Percentiles rank a stretch among this genome's conserved stretches.
Conservation (phyloP, 768 basidiomycete genomes). For the Xerocomus potaroensis region DNA sequence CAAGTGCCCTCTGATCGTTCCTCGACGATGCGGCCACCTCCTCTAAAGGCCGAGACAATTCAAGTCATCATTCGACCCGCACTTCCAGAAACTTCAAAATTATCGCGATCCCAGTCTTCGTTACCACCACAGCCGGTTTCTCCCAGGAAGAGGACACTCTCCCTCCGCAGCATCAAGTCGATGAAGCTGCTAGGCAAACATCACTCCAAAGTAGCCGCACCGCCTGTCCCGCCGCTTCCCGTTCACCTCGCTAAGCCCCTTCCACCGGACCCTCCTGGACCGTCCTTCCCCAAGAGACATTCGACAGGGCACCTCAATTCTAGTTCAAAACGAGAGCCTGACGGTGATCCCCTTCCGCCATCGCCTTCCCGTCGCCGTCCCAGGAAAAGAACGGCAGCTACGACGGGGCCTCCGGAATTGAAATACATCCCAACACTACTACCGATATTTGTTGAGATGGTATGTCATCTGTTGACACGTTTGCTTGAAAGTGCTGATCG, state of each 20-base stretch:
- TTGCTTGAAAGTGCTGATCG: constrained; percentile 3
- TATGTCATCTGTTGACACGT: constrained; percentile 33
- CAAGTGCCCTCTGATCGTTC: neutral
- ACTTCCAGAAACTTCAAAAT: neutral
- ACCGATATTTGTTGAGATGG: constrained; percentile 91
- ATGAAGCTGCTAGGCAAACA: constrained; percentile 30
- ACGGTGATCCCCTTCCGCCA: neutral
- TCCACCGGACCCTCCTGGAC: constrained; percentile 31
- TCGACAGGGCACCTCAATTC: constrained; percentile 13
- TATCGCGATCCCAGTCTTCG: constrained; percentile 6
- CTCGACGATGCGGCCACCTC: constrained; percentile 1
- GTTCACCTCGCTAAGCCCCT: constrained; percentile 38
- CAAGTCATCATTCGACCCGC: neutral
- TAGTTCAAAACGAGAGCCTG: neutral
- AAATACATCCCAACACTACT: constrained; percentile 74
- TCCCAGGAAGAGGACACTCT: constrained; percentile 34
- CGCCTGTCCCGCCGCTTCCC: constrained; percentile 39
- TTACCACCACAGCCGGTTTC: constrained; percentile 1
- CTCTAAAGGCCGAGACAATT: constrained; percentile 1
- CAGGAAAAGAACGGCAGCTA: constrained; percentile 40
- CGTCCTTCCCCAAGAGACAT: constrained; percentile 16
- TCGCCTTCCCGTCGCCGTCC: constrained; percentile 27
- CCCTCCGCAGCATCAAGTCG: constrained; percentile 46
- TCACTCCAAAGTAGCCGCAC: constrained; percentile 33
- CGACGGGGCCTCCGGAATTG: constrained; percentile 71